These are phyloP conservation scores for Moringa oleifera DNA, from an alignment of 345 rosid genomes.

Conservation along the genomic window DNA sequence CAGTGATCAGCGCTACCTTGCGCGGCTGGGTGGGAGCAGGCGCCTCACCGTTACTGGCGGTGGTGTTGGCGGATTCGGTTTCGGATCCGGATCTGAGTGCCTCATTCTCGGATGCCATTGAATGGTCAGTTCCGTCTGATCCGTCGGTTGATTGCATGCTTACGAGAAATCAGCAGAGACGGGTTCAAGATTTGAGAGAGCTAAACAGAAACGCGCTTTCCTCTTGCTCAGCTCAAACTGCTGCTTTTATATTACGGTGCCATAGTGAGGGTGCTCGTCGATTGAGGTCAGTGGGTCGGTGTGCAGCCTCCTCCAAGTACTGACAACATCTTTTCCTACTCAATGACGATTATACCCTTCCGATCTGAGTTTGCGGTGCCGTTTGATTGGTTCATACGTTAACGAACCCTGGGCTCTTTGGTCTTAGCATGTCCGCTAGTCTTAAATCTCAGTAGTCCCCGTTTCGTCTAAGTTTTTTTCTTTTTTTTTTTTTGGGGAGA, in stretches of 20 bases:
- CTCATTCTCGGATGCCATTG: conserved; percentile 36
- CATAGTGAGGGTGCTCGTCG: neutral
- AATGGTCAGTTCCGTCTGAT: conserved; percentile 15
- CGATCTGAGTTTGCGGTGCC: neutral
- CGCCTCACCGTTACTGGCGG: conserved; percentile 25
- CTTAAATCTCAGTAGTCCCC: no score
- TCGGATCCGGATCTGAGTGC: conserved; percentile 35
- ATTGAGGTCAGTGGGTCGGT: neutral
- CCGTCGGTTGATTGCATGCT: conserved; percentile 3
- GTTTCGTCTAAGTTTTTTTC: no score
- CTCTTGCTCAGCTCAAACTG: conserved; percentile 6
- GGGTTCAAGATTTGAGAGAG: no score
- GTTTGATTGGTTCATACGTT: neutral
- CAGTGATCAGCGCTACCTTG: conserved; percentile 76
- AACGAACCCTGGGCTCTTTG: no score
- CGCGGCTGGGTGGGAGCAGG: conserved; percentile 9
- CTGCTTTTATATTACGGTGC: conserved; percentile 16
- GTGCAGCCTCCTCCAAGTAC: neutral
- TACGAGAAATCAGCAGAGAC: conserved; percentile 3
- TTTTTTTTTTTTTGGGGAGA: no score
- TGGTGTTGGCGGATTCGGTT: conserved; percentile 29
- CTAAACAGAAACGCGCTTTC: conserved; percentile 7
- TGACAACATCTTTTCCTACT: neutral
- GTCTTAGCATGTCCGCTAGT: no score
- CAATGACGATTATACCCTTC: neutral